Conservation (phyloP, 495 filamentous ascomycete genomes). For the Hypomontagnella monticulosa region DNA sequence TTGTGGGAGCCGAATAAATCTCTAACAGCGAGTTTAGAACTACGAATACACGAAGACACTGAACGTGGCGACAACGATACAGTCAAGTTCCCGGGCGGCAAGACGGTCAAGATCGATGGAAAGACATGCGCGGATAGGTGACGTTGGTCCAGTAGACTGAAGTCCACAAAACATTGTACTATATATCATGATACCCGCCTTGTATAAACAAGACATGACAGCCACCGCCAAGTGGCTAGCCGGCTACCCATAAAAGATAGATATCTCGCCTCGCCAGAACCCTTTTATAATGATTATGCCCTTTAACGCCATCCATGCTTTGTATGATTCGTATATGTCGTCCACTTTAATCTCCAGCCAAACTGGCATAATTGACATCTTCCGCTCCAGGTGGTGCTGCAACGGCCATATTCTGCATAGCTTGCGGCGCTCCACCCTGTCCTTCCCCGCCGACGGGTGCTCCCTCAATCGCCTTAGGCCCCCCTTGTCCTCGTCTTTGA, state of each 20-base stretch:
- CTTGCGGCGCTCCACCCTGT: constrained; percentile 49
- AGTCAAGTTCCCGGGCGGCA: constrained; percentile 66
- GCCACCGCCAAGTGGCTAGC: constrained; percentile 12
- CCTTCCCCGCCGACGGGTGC: constrained; percentile 31
- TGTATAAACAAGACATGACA: constrained; percentile 47
- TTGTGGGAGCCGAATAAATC: background rate
- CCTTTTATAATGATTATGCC: constrained; percentile 54
- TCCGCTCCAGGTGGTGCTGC: constrained; percentile 83
- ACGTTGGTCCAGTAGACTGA: constrained; percentile 44
- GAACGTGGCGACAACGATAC: constrained; percentile 93
- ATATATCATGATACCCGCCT: constrained; percentile 47
- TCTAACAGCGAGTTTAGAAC: constrained; percentile 59
- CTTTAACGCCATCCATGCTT: constrained; percentile 45
- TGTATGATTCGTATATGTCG: constrained; percentile 29
- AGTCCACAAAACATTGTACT: constrained; percentile 48
- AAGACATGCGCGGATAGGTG: constrained; percentile 56
- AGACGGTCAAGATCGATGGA: constrained; percentile 56
- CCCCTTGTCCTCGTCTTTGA: constrained; percentile 43
- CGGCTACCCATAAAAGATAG: constrained; percentile 24
- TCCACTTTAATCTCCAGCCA: constrained; percentile 74
- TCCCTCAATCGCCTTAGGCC: constrained; percentile 46
- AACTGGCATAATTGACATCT: constrained; percentile 84
- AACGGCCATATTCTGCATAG: constrained; percentile 58
- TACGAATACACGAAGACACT: constrained; percentile 88
- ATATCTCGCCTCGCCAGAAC: constrained; percentile 38